A percentile compares a stretch with the other conserved stretches of the same genome.
phyloP scores from a whole-genome alignment of 768 basidiomycete species.

The Leucocoprinus leucothites region DNA sequence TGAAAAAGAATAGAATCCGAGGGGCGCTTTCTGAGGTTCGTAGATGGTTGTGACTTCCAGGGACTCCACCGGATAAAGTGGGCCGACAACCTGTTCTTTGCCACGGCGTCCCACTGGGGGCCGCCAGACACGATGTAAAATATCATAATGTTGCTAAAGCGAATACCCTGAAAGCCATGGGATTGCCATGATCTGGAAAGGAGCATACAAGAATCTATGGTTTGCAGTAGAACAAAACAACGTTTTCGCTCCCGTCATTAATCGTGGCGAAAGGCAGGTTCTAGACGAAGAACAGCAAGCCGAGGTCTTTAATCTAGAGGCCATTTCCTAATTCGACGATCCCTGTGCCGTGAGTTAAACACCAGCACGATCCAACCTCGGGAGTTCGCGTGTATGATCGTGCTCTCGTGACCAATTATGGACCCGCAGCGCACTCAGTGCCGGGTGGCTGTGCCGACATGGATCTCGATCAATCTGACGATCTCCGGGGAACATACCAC shows the following conservation, averaged over 20 bases:
- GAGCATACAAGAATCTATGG: slow-evolving; percentile 10
- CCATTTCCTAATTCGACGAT: slow-evolving; percentile 1
- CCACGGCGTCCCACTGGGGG: neutral
- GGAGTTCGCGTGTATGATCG: slow-evolving; percentile 17
- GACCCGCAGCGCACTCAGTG: slow-evolving; percentile 15
- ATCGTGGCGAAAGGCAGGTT: neutral
- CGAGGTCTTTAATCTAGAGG: neutral
- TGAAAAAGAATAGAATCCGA: no score
- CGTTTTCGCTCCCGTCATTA: neutral
- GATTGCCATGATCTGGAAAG: no score
- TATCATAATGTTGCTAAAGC: neutral
- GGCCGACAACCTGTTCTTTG: neutral
- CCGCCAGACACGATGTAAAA: neutral
- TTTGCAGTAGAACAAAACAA: slow-evolving; percentile 1
- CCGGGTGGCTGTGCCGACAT: slow-evolving; percentile 18
- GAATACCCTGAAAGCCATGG: neutral
- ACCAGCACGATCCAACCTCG: slow-evolving; percentile 10
- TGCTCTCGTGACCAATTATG: slow-evolving; percentile 15
- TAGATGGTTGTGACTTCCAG: neutral
- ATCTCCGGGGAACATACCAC: neutral
- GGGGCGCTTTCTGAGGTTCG: neutral
- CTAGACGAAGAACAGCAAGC: slow-evolving; percentile 1
- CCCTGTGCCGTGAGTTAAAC: neutral
- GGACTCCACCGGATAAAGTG: slow-evolving; percentile 2
- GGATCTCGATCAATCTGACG: slow-evolving; percentile 16